These are phyloP conservation scores for Pestalotiopsis sp. DNA, from an alignment of 2,329 filamentous ascomycete species.

Conservation along the genomic window DNA sequence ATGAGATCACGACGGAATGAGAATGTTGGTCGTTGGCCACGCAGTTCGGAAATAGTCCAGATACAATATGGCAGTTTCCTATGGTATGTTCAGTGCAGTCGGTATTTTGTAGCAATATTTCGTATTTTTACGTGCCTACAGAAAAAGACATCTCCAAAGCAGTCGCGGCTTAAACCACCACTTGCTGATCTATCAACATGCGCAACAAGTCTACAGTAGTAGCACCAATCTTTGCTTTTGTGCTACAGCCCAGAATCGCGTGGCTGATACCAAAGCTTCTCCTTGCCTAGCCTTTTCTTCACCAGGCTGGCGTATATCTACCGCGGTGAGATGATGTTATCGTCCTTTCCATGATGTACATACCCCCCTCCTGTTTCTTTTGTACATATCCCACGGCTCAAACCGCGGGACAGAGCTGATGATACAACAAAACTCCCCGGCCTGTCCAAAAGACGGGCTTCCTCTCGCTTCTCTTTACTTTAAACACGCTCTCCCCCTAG, in stretches of 20 bases:
- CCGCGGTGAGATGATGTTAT: neutral
- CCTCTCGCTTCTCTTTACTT: neutral
- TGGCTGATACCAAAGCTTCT: neutral
- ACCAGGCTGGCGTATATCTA: neutral
- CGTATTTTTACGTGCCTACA: neutral
- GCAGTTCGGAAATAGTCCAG: neutral
- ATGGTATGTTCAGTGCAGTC: neutral
- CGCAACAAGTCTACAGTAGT: neutral
- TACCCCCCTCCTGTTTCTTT: neutral
- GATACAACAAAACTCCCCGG: neutral
- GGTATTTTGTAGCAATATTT: neutral
- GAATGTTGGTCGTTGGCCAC: constrained; percentile 5
- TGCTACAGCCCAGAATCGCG: neutral
- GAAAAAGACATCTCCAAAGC: neutral
- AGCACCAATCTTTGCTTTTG: neutral
- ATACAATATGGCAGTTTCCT: too few species aligned
- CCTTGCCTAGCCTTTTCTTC: neutral
- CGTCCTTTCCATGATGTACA: neutral
- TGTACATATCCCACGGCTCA: neutral
- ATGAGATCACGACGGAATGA: constrained; percentile 16
- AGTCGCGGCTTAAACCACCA: neutral
- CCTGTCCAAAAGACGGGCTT: neutral
- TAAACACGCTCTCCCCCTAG: neutral
- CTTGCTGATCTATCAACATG: neutral
- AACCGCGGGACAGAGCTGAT: neutral